phyloP scores from a whole-genome alignment of 495 filamentous ascomycete species.

The Aspergillus homomorphus region DNA sequence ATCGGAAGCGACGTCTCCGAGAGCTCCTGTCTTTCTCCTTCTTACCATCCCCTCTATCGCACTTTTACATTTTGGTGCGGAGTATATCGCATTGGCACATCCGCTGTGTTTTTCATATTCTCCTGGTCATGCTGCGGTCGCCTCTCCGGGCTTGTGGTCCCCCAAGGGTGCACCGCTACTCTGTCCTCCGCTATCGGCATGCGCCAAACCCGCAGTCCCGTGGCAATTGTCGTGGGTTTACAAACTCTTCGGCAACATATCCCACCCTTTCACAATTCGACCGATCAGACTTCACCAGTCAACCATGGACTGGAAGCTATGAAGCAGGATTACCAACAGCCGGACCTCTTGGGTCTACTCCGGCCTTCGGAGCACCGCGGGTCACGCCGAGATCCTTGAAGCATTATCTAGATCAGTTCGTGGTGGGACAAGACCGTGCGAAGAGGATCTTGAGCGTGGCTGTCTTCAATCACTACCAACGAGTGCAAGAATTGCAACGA shows the following conservation, averaged over 20 bases:
- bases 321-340: slow-evolving; percentile 63
- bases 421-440: slow-evolving; percentile 93
- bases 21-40: neutral
- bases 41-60: neutral
- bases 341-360: slow-evolving; percentile 55
- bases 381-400: slow-evolving; percentile 84
- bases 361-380: slow-evolving; percentile 61
- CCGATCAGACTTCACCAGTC: slow-evolving; percentile 60
- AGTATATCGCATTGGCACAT: neutral
- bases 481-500: slow-evolving; percentile 70
- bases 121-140: slow-evolving; percentile 26
- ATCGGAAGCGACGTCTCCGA: slow-evolving; percentile 3
- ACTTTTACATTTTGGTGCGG: neutral
- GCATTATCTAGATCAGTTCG: slow-evolving; percentile 88
- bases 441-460: slow-evolving; percentile 92
- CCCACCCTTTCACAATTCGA: slow-evolving; percentile 52
- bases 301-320: slow-evolving; percentile 72
- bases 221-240: slow-evolving; percentile 24
- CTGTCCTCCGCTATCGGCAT: slow-evolving; percentile 23
- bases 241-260: slow-evolving; percentile 33
- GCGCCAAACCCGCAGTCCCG: slow-evolving; percentile 1
- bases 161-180: slow-evolving; percentile 14
- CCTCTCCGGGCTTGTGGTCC: slow-evolving; percentile 18
- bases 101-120: neutral
- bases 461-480: slow-evolving; percentile 96